phyloP scores from a whole-genome alignment of 2,329 filamentous ascomycete genomes.

The Trichoderma aggressivum region DNA sequence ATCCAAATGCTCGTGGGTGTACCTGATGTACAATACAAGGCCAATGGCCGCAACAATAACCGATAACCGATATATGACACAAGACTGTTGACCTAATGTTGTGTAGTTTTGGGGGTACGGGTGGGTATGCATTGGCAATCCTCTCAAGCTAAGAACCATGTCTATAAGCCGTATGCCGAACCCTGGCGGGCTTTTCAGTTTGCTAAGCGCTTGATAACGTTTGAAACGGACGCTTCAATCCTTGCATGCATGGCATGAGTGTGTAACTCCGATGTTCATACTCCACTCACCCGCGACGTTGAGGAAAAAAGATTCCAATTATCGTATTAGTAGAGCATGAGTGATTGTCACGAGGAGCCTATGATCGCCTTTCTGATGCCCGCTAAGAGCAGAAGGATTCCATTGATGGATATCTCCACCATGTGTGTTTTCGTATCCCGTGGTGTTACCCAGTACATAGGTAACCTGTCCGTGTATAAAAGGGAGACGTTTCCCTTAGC shows the following conservation, averaged over 20 bases:
- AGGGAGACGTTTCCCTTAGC: background rate
- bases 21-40: background rate
- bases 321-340: background rate
- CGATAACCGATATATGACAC: background rate
- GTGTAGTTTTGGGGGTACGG: background rate
- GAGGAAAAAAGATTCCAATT: background rate
- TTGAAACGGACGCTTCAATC: background rate
- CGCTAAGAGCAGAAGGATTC: background rate
- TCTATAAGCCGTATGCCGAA: background rate
- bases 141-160: background rate
- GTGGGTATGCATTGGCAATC: background rate
- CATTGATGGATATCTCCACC: background rate
- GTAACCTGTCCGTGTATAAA: background rate
- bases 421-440: background rate
- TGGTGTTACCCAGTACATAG: background rate
- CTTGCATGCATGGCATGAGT: background rate
- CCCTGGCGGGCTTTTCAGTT: background rate
- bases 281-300: background rate
- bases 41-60: background rate
- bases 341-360: background rate
- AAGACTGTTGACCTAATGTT: background rate
- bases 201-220: background rate
- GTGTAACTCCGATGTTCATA: background rate
- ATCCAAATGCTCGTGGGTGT: background rate
- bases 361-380: background rate